Evolutionary conservation across 345 rosid species (phyloP).

Genomic region (Physaria fendleri): DNA sequence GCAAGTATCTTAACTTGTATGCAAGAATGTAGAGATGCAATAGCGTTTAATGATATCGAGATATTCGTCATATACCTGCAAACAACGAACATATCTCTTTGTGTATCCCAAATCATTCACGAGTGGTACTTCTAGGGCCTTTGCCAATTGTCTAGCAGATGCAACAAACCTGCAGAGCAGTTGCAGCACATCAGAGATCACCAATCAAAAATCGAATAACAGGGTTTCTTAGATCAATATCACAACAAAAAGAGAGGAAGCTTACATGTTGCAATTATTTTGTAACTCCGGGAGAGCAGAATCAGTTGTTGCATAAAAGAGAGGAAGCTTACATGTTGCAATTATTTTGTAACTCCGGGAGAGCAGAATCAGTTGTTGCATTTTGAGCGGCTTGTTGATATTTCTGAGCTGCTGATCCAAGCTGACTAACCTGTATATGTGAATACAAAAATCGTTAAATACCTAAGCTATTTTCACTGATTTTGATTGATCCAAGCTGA

Average conservation of each 20-base stretch:
- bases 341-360: slow-evolving; percentile 74
- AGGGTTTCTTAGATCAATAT: background rate
- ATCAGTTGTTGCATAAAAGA: slow-evolving; percentile 48
- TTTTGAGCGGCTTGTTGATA: slow-evolving; percentile 87
- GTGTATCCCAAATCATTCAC: slow-evolving; percentile 99
- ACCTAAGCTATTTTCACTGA: no score
- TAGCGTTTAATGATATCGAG: background rate
- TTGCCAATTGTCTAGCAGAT: slow-evolving; percentile 95
- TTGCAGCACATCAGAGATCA: slow-evolving; percentile 13
- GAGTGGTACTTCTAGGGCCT: slow-evolving; percentile 92
- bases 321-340: slow-evolving; percentile 59
- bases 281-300: slow-evolving; percentile 76
- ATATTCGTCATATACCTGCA: slow-evolving; percentile 54
- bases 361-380: slow-evolving; percentile 68
- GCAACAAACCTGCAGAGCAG: slow-evolving; percentile 73
- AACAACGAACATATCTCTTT: slow-evolving; percentile 95
- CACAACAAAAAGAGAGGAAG: background rate
- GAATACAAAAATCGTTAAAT: background rate
- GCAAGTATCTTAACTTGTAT: background rate
- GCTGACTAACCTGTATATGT: slow-evolving; percentile 75
- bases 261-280: slow-evolving; percentile 80
- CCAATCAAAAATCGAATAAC: background rate
- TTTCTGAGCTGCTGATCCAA: slow-evolving; percentile 83
- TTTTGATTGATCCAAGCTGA: slow-evolving; percentile 78
- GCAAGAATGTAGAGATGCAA: background rate